phyloP scores from a whole-genome alignment of 2,329 filamentous ascomycete species.

The Ceratocystis variospora region DNA sequence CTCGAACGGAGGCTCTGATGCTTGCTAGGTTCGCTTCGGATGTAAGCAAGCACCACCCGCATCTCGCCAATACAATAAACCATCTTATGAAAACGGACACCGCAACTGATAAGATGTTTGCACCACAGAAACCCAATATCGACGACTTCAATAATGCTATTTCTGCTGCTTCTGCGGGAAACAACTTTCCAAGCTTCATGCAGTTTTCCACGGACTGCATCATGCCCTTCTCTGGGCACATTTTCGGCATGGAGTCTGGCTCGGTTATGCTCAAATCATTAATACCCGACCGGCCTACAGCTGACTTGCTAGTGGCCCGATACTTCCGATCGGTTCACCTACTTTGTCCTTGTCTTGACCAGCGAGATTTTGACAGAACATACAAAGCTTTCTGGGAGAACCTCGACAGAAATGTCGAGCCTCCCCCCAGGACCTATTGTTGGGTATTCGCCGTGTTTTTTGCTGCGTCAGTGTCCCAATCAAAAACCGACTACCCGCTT shows the following conservation, averaged over 20 bases:
- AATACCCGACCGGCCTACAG: slow-evolving; percentile 43
- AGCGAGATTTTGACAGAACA: slow-evolving; percentile 49
- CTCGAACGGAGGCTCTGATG: slow-evolving; percentile 59
- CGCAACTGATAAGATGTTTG: neutral
- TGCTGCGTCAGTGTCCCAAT: slow-evolving; percentile 53
- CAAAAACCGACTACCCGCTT: slow-evolving; percentile 41
- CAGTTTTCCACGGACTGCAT: slow-evolving; percentile 53
- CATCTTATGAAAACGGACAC: neutral
- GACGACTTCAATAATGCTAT: neutral
- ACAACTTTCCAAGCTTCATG: slow-evolving; percentile 38
- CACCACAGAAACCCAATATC: neutral
- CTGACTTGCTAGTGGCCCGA: slow-evolving; percentile 49
- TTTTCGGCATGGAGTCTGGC: slow-evolving; percentile 42
- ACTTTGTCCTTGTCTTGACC: slow-evolving; percentile 53
- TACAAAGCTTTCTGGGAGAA: slow-evolving; percentile 54
- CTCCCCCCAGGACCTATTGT: slow-evolving; percentile 50
- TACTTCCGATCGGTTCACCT: slow-evolving; percentile 58
- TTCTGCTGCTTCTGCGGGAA: neutral
- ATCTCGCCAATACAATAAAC: neutral
- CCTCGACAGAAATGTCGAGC: slow-evolving; percentile 45
- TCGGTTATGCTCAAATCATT: slow-evolving; percentile 43
- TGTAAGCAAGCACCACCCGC: slow-evolving; percentile 30
- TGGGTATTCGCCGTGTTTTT: slow-evolving; percentile 57
- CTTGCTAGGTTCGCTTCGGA: slow-evolving; percentile 58
- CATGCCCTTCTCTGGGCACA: slow-evolving; percentile 51